Conservation (phyloP, 192 early-diverging fungal species). For the Entomortierella parvispora region DNA sequence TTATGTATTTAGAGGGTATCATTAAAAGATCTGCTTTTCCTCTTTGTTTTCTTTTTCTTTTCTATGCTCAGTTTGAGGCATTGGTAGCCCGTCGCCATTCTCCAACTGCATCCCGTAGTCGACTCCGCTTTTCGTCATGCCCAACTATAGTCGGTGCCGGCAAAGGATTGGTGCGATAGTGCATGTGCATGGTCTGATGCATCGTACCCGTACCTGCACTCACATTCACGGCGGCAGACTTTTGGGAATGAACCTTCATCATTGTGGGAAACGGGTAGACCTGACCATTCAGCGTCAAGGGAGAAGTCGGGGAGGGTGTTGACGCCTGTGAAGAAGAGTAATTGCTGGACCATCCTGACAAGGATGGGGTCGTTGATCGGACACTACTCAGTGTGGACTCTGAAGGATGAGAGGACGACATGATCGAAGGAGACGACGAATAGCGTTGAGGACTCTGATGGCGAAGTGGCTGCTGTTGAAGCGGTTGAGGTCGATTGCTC, state of each 20-base stretch:
- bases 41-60: not conserved
- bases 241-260: not conserved
- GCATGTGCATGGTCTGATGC: not conserved
- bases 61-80: not conserved
- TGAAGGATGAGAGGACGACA: conserved; percentile 21
- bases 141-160: conserved; percentile 18
- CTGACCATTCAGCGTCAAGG: conserved; percentile 12
- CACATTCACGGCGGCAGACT: not conserved
- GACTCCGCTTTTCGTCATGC: conserved; percentile 24
- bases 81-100: conserved; percentile 44
- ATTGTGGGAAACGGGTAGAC: conserved; percentile 18
- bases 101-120: conserved; percentile 29
- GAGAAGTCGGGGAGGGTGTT: conserved; percentile 36
- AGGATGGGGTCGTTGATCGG: conserved; percentile 15
- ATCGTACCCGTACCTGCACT: not conserved
- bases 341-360: conserved; percentile 24
- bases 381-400: conserved; percentile 13
- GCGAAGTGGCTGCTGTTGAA: not conserved
- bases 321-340: conserved; percentile 24
- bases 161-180: conserved; percentile 32
- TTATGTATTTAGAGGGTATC: too few species aligned
- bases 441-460: not conserved
- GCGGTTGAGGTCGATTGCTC: not conserved
- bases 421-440: not conserved
- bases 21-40: not conserved